These are phyloP conservation scores for Xylariaceae sp. DNA, from an alignment of 2,329 filamentous ascomycete species.

Conservation along the genomic window DNA sequence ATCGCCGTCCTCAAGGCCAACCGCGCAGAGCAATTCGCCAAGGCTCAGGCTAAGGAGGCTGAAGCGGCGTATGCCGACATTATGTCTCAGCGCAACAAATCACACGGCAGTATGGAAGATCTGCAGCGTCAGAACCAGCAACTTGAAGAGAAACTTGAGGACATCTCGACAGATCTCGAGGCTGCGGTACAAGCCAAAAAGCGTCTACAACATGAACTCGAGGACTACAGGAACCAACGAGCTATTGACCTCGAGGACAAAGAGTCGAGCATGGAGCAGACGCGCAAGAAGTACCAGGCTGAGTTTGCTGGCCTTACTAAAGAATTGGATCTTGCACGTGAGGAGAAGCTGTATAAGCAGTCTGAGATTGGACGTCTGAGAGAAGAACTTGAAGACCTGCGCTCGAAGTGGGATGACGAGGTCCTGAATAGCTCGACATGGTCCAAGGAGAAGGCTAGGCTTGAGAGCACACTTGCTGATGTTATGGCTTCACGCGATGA, in stretches of 20 bases:
- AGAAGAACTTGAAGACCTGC: conserved; percentile 92
- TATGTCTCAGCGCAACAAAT: conserved; percentile 87
- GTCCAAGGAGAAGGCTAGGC: conserved; percentile 93
- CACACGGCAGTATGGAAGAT: conserved; percentile 83
- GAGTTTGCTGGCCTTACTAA: conserved; percentile 87
- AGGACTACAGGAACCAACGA: conserved; percentile 92
- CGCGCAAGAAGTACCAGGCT: conserved; percentile 92
- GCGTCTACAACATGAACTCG: conserved; percentile 91
- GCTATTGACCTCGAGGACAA: conserved; percentile 97
- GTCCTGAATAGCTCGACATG: conserved; percentile 96
- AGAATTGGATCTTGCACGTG: conserved; percentile 88
- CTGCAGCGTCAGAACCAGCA: conserved; percentile 85
- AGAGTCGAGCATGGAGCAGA: conserved; percentile 93
- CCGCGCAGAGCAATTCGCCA: conserved; percentile 90
- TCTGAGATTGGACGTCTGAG: conserved; percentile 81
- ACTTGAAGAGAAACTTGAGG: conserved; percentile 86
- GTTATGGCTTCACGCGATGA: conserved; percentile 90
- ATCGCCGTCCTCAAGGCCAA: conserved; percentile 90
- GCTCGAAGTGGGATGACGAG: conserved; percentile 97
- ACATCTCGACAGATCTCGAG: conserved; percentile 84
- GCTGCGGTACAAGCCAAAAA: conserved; percentile 85
- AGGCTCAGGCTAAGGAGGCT: conserved; percentile 80
- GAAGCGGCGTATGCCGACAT: conserved; percentile 87
- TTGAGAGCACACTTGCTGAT: conserved; percentile 86
- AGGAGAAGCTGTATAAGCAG: conserved; percentile 81